A percentile compares a stretch with the other conserved stretches of the same genome.
phyloP scores from a whole-genome alignment of 2,329 filamentous ascomycete species.

The Aureobasidium sp. region DNA sequence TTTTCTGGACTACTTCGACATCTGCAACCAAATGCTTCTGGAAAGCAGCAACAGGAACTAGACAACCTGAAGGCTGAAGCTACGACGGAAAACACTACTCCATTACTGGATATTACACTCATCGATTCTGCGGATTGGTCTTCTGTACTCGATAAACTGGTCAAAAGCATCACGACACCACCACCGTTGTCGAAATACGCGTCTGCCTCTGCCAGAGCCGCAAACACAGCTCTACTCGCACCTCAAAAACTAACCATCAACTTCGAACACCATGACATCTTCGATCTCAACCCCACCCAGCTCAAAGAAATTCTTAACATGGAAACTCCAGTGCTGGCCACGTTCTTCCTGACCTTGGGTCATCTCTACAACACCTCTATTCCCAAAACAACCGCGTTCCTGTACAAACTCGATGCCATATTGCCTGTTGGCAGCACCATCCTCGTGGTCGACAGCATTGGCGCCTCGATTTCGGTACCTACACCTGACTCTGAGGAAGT shows the following conservation, averaged over 20 bases:
- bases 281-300: background rate
- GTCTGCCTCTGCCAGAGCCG: background rate
- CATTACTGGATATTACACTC: background rate
- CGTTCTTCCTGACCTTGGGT: background rate
- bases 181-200: conserved; percentile 7
- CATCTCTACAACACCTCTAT: background rate
- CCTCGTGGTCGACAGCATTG: background rate
- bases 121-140: conserved; percentile 5
- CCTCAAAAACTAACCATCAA: background rate
- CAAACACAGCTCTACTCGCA: background rate
- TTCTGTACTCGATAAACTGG: background rate
- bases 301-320: background rate
- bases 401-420: background rate
- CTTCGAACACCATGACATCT: background rate
- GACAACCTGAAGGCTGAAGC: background rate
- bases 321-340: background rate
- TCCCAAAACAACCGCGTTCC: background rate
- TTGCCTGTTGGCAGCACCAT: background rate
- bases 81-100: background rate
- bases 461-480: background rate
- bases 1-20: conserved; percentile 5
- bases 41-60: background rate
- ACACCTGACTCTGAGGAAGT: background rate
- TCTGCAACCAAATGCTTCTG: background rate
- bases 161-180: background rate